Conservation (phyloP, 1,284 basidiomycete species). For the Pulchroboletus neoregius region DNA sequence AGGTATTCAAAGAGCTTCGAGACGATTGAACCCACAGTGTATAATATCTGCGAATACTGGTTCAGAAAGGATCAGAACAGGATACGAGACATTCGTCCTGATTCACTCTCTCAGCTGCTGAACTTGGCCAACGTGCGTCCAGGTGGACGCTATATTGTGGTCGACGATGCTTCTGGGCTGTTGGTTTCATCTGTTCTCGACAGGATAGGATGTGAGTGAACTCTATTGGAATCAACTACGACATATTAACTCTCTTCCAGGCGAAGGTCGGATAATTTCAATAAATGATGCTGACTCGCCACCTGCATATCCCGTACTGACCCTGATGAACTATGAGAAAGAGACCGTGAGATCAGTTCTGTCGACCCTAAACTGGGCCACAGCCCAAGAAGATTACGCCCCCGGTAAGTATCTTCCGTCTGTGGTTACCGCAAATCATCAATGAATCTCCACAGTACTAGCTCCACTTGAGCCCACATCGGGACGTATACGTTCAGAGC, state of each 20-base stretch:
- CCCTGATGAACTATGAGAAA: conserved; percentile 82
- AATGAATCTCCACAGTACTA: conserved; percentile 40
- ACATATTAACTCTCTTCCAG: conserved; percentile 35
- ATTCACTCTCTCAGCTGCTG: conserved; percentile 87
- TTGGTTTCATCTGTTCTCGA: conserved; percentile 83
- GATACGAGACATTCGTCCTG: conserved; percentile 82
- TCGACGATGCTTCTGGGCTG: conserved; percentile 93
- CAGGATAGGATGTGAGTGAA: conserved; percentile 71
- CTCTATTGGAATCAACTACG: not conserved
- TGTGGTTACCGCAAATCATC: not conserved
- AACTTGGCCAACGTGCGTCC: conserved; percentile 82
- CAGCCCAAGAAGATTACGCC: conserved; percentile 76
- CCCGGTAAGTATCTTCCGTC: conserved; percentile 45
- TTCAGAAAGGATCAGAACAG: conserved; percentile 77
- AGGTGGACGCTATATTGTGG: conserved; percentile 82
- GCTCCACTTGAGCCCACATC: conserved; percentile 53
- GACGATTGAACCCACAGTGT: conserved; percentile 83
- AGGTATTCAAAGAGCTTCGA: conserved; percentile 90
- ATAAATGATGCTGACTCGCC: conserved; percentile 92
- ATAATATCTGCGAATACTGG: conserved; percentile 90
- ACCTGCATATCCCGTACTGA: conserved; percentile 84
- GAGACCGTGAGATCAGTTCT: conserved; percentile 54
- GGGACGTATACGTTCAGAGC: conserved; percentile 59
- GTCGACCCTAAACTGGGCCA: conserved; percentile 85
- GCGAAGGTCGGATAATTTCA: conserved; percentile 77